A percentile compares a stretch with the other conserved stretches of the same genome.
Evolutionary conservation across 116 monocot species (phyloP).

Genomic region (Iris pallida): DNA sequence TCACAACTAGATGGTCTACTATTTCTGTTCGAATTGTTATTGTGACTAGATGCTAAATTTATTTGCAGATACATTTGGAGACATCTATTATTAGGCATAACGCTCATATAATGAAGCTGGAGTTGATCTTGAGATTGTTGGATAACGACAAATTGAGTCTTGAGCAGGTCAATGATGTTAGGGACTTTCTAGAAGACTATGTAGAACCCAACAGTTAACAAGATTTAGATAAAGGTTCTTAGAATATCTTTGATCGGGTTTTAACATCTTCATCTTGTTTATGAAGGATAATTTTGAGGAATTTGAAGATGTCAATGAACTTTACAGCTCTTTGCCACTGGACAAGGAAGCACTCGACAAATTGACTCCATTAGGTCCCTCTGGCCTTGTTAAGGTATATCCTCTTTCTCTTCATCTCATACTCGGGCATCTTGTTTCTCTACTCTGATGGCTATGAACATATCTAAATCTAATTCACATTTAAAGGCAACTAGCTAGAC

Average conservation of each 20-base stretch:
- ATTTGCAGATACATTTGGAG: slow-evolving; percentile 67
- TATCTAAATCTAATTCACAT: too few species aligned
- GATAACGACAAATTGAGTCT: slow-evolving; percentile 98
- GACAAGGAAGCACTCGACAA: slow-evolving; percentile 98
- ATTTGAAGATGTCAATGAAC: slow-evolving; percentile 81
- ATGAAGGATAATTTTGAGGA: slow-evolving; percentile 80
- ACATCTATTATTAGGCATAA: slow-evolving; percentile 86
- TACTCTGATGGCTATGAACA: too few species aligned
- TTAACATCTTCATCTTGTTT: slow-evolving; percentile 3
- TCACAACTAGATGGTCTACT: neutral
- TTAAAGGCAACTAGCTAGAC: too few species aligned
- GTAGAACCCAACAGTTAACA: slow-evolving; percentile 87
- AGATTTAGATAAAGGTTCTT: neutral
- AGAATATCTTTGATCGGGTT: neutral
- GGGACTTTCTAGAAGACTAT: slow-evolving; percentile 92
- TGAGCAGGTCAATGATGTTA: slow-evolving; percentile 93
- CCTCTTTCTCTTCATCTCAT: neutral
- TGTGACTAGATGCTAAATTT: neutral
- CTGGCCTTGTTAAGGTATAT: slow-evolving; percentile 79
- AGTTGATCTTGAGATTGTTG: slow-evolving; percentile 85
- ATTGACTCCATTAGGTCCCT: slow-evolving; percentile 54
- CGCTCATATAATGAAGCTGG: slow-evolving; percentile 91
- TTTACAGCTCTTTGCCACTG: slow-evolving; percentile 71
- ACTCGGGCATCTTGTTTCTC: too few species aligned
- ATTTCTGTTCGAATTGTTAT: too few species aligned